A percentile compares a stretch with the other conserved stretches of the same genome.
phyloP scores from a whole-genome alignment of 2,329 filamentous ascomycete genomes.

The Taxawa tesnikishii region DNA sequence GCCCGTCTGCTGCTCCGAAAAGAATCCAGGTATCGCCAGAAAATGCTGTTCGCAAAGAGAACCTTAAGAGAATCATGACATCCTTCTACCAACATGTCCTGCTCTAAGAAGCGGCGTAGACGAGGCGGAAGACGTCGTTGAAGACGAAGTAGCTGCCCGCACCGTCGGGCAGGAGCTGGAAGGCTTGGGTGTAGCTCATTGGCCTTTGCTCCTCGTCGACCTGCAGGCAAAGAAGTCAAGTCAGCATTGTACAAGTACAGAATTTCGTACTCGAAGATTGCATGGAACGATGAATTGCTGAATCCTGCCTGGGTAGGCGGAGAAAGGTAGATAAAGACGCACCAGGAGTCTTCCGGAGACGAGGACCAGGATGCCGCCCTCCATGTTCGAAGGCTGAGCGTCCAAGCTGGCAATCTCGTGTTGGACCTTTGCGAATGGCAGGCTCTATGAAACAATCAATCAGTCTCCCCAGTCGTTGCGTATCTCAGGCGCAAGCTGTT shows the following conservation, averaged over 20 bases:
- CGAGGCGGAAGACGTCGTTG: slow-evolving; percentile 91
- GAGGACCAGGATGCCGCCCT: slow-evolving; percentile 67
- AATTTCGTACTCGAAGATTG: too few species aligned
- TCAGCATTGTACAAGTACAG: neutral
- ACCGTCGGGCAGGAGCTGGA: slow-evolving; percentile 65
- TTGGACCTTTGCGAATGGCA: slow-evolving; percentile 71
- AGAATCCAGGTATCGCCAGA: neutral
- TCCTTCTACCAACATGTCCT: neutral
- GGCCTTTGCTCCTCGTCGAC: slow-evolving; percentile 75
- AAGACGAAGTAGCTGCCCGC: slow-evolving; percentile 68
- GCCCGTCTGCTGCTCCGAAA: too few species aligned
- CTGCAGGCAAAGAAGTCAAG: slow-evolving; percentile 34
- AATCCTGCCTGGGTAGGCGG: too few species aligned
- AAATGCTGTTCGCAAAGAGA: too few species aligned
- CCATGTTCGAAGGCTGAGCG: slow-evolving; percentile 60
- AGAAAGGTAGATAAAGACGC: too few species aligned
- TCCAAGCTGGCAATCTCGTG: slow-evolving; percentile 70
- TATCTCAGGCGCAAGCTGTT: slow-evolving; percentile 4
- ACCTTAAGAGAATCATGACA: too few species aligned
- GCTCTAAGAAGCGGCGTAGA: slow-evolving; percentile 43
- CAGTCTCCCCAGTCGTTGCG: neutral
- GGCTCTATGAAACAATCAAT: slow-evolving; percentile 36
- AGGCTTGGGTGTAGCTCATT: slow-evolving; percentile 84
- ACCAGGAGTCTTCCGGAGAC: slow-evolving; percentile 81
- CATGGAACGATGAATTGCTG: neutral